These are phyloP conservation scores for California macrophylla DNA, from an alignment of 441 rosid genomes.

Conservation along the genomic window DNA sequence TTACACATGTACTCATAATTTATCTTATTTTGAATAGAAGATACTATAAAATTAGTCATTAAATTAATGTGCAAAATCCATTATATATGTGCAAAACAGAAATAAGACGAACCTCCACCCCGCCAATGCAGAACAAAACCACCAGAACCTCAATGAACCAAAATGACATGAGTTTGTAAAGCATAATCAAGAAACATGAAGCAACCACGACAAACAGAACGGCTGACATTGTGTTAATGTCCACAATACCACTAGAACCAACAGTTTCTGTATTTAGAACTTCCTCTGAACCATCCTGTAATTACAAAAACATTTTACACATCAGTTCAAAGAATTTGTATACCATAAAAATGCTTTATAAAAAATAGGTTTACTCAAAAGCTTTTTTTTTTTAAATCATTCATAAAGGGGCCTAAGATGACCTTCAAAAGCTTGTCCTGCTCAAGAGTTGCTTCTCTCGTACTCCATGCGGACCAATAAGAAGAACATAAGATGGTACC, in stretches of 20 bases:
- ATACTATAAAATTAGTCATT: background rate
- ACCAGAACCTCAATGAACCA: constrained; percentile 61
- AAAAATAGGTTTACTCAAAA: background rate
- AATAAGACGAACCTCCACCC: constrained; percentile 40
- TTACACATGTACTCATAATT: constrained; percentile 2
- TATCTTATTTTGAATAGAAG: background rate
- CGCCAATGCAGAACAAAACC: constrained; percentile 58
- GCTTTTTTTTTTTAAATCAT: too few relatives aligned
- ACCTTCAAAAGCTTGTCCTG: constrained; percentile 55
- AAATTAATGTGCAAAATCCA: background rate
- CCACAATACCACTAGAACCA: constrained; percentile 43
- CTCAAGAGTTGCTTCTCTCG: constrained; percentile 50
- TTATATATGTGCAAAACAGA: background rate
- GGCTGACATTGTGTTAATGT: constrained; percentile 44
- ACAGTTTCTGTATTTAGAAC: constrained; percentile 26
- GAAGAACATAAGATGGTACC: constrained; percentile 52
- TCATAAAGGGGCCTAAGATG: constrained; percentile 11
- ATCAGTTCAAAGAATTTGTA: constrained; percentile 8
- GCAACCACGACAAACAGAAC: constrained; percentile 52
- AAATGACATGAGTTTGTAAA: constrained; percentile 55
- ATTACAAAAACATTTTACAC: constrained; percentile 1
- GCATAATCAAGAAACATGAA: constrained; percentile 57
- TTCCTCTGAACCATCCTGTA: constrained; percentile 51
- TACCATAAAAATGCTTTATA: background rate
- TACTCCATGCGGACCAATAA: constrained; percentile 57